Base-by-base conservation (phyloP, 257 asterid species). In the Leonotis leonurus region DNA sequence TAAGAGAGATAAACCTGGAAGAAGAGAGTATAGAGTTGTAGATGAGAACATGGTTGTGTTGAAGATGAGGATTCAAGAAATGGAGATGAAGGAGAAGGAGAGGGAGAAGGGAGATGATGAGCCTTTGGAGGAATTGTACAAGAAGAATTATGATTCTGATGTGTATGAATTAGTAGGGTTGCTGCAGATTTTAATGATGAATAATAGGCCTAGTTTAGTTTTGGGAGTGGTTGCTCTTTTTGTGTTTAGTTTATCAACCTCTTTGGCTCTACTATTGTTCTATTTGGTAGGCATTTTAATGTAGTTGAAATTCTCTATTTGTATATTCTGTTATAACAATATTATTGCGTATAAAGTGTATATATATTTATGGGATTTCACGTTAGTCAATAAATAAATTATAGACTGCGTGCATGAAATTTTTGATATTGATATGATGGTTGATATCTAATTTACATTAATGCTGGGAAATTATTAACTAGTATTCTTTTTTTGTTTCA, bases 161-260 rank as follows among this genome's bases (percentile, higher is more conserved):
- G 71, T 81, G 41, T 67, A 49, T 62, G 82, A 75, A 54, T 77
- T 71, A 12, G 33, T 81, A 46, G 78, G 80, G 50, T 24, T 67
- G 8, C 51, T 81, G 77, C 87, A 81, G 50, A 30, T 11, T 13
- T n/a, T 65, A 48, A 20, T 78, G 30, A 78, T 81, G 82, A 57
- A 75, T 5, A 59, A 60, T 5, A 68, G 85, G 51, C 85, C 88
- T 13, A 33, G 80, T 50, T 61, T 78, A 32, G 75, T 46, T 62
- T 9, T 76, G 22, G 82, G 80, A 18, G 45, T 61, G 43, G 45
- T 71, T 13, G 75, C 48, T 46, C 64, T 75, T 26, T 32, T 78
- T 29, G 37, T 62, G 26, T 36, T 78, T 30, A 73, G 77, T 54
- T 59, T 46, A 13, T 62, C 85, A 0, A 56, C 73, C 11, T 75